These are phyloP conservation scores for Myrica gale DNA, from an alignment of 306 rosid species.

Conservation along the genomic window DNA sequence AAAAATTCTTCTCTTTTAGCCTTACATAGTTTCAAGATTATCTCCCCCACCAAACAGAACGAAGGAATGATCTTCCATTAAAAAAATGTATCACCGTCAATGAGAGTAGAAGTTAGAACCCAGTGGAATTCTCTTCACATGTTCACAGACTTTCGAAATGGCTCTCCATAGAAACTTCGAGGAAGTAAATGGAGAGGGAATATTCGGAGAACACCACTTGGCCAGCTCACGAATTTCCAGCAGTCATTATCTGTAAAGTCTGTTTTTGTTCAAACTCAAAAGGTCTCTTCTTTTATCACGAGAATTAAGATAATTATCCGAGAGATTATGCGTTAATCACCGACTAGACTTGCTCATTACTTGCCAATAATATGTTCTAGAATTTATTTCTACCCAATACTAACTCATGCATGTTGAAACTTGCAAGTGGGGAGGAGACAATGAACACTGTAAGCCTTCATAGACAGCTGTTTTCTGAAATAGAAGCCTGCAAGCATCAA, in stretches of 20 bases:
- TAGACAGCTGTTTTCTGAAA: no score
- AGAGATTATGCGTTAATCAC: no score
- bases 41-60: slow-evolving; percentile 24
- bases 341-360: no score
- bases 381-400: no score
- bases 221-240: slow-evolving; percentile 20
- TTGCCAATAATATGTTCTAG: no score
- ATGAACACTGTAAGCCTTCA: no score
- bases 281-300: no score
- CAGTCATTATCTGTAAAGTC: no score
- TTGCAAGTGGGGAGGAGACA: neutral
- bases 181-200: slow-evolving; percentile 7
- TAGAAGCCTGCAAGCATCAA: neutral
- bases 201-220: slow-evolving; percentile 4
- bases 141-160: neutral
- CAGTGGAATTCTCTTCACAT: slow-evolving; percentile 13
- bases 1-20: slow-evolving; percentile 24
- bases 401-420: no score
- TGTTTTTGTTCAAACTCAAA: no score
- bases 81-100: neutral
- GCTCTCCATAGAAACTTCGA: slow-evolving; percentile 7
- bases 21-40: slow-evolving; percentile 36
- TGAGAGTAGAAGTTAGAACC: neutral
- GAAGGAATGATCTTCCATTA: slow-evolving; percentile 20
- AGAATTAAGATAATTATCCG: no score